phyloP scores from a whole-genome alignment of 768 basidiomycete genomes.

The Cyathus striatus region DNA sequence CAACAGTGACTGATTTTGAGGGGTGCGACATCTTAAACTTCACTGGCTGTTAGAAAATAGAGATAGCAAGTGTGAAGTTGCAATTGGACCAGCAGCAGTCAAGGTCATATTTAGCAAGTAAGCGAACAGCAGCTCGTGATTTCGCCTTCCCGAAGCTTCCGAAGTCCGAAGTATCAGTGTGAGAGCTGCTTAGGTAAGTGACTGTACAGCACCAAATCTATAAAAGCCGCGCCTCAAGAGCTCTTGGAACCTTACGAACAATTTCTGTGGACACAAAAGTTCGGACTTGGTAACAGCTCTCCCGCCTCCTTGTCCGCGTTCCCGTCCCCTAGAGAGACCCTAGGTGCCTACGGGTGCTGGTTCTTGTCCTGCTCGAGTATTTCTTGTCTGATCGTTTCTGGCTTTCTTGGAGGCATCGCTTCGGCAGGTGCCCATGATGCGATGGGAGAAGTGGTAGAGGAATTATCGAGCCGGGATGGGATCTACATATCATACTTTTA shows the following conservation, averaged over 20 bases:
- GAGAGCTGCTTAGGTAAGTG: conserved; percentile 41
- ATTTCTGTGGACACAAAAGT: conserved; percentile 85
- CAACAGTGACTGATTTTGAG: conserved; percentile 40
- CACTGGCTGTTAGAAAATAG: neutral
- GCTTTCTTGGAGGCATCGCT: conserved; percentile 61
- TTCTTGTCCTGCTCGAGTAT: conserved; percentile 22
- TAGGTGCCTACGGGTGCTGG: conserved; percentile 28
- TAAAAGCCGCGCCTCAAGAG: conserved; percentile 9
- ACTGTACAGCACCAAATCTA: conserved; percentile 18
- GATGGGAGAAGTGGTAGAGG: conserved; percentile 24
- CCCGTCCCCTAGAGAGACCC: conserved; percentile 76
- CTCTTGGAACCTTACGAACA: conserved; percentile 44
- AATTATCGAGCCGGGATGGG: conserved; percentile 18
- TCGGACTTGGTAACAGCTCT: conserved; percentile 79
- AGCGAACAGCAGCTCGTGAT: conserved; percentile 14
- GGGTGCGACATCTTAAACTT: conserved; percentile 42
- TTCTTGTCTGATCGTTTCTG: conserved; percentile 41
- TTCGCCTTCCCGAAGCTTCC: conserved; percentile 7
- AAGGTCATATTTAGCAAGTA: neutral
- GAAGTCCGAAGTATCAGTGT: too few relatives aligned
- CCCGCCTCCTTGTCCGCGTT: conserved; percentile 93
- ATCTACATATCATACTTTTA: conserved; percentile 24
- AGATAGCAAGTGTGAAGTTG: neutral
- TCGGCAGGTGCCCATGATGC: conserved; percentile 69
- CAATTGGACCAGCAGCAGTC: neutral